These are phyloP conservation scores for Verruconis gallopava DNA, from an alignment of 2,329 filamentous ascomycete genomes.

Conservation along the genomic window DNA sequence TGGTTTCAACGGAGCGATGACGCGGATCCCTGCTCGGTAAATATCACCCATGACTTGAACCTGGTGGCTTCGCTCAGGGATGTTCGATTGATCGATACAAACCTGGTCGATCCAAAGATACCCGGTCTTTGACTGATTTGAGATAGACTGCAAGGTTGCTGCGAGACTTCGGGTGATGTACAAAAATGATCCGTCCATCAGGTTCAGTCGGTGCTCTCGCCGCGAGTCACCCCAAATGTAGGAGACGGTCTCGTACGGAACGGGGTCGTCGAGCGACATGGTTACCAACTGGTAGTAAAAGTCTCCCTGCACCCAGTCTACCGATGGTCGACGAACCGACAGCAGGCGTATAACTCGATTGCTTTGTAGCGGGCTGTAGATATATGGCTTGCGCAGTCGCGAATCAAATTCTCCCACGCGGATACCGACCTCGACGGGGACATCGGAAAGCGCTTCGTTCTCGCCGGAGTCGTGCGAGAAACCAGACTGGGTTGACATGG, in stretches of 20 bases:
- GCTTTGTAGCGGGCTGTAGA: constrained; percentile 7
- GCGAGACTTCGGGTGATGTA: constrained; percentile 5
- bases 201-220: constrained; percentile 3
- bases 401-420: constrained; percentile 8
- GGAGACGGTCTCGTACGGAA: constrained; percentile 7
- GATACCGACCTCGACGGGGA: constrained; percentile 5
- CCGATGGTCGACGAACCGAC: constrained; percentile 4
- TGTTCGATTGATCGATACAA: constrained; percentile 12
- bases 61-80: constrained; percentile 9
- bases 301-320: constrained; percentile 4
- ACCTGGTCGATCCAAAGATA: constrained; percentile 12
- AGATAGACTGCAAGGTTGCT: background rate
- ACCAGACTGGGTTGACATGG: background rate
- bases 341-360: constrained; percentile 8
- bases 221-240: constrained; percentile 6
- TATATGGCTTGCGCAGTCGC: constrained; percentile 4
- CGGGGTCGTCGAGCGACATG: constrained; percentile 8
- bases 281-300: constrained; percentile 8
- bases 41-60: constrained; percentile 11
- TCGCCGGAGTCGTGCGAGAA: background rate
- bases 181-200: constrained; percentile 9
- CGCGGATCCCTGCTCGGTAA: constrained; percentile 2
- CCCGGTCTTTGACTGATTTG: constrained; percentile 7
- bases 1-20: background rate
- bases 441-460: background rate